Evolutionary conservation across 495 filamentous ascomycete species (phyloP).

Genomic region (Penicillium samsonianum): DNA sequence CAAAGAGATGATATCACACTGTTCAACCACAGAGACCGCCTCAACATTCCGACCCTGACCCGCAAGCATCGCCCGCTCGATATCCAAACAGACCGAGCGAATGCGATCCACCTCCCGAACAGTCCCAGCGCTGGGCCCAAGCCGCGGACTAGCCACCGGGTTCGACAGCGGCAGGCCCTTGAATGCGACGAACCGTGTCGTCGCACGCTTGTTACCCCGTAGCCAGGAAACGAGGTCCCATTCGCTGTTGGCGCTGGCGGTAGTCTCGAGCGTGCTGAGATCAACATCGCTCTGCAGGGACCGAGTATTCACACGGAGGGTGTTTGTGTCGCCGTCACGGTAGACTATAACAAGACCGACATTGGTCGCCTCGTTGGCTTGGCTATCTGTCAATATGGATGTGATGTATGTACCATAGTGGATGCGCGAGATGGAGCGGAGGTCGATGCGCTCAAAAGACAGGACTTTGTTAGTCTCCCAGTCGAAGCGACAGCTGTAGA

Average conservation of each 20-base stretch:
- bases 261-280: conserved; percentile 32
- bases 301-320: conserved; percentile 80
- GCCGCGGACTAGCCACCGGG: conserved; percentile 38
- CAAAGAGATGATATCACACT: conserved; percentile 76
- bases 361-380: conserved; percentile 75
- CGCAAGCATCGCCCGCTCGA: conserved; percentile 46
- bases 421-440: conserved; percentile 68
- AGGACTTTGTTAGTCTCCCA: conserved; percentile 91
- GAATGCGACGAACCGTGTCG: conserved; percentile 56
- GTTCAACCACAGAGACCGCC: conserved; percentile 52
- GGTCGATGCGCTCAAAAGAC: conserved; percentile 82
- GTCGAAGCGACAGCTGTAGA: conserved; percentile 89
- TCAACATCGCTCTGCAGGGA: conserved; percentile 63
- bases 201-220: conserved; percentile 35
- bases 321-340: conserved; percentile 60
- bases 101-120: conserved; percentile 71
- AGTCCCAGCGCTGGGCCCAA: conserved; percentile 22
- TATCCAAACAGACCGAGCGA: conserved; percentile 65
- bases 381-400: conserved; percentile 70
- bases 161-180: conserved; percentile 46
- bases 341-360: conserved; percentile 82
- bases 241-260: conserved; percentile 27
- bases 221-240: conserved; percentile 48
- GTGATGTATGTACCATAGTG: conserved; percentile 86
- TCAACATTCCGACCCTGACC: conserved; percentile 26